Conservation (phyloP, 169 alveolate genomes). For the Cryptosporidium xiaoi region DNA sequence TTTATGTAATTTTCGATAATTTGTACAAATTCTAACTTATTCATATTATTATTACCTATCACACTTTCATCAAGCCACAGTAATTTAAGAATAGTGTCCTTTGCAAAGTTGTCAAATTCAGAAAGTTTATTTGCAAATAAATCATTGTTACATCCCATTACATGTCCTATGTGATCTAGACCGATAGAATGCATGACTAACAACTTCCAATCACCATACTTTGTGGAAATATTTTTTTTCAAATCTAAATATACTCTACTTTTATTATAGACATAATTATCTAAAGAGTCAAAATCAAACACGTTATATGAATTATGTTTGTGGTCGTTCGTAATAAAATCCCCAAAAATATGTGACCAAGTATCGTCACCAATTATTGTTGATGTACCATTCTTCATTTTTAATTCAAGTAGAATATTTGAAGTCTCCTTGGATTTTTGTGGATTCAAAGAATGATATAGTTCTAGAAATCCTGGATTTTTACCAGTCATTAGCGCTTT, state of each 20-base stretch:
- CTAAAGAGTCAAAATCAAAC: constrained; percentile 24
- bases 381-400: not conserved
- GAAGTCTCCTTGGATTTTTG: not conserved
- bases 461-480: constrained; percentile 39
- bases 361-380: constrained; percentile 33
- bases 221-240: not conserved
- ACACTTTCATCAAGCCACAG: not conserved
- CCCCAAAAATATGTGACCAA: constrained; percentile 8
- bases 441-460: constrained; percentile 1
- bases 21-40: constrained; percentile 1
- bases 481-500: constrained; percentile 52
- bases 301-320: constrained; percentile 15
- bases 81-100: not conserved
- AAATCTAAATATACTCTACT: not conserved
- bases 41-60: not conserved
- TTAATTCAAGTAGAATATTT: constrained; percentile 15
- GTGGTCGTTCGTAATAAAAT: not conserved
- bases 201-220: constrained; percentile 39
- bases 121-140: constrained; percentile 20
- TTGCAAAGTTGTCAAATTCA: constrained; percentile 17
- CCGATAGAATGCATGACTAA: constrained; percentile 49
- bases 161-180: constrained; percentile 64
- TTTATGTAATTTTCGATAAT: not conserved
- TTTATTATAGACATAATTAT: constrained; percentile 1
- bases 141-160: not conserved